Percentiles rank a stretch among this genome's conserved stretches.
Conservation (phyloP, 78 protist species). For the Creolimax fragrantissima region DNA sequence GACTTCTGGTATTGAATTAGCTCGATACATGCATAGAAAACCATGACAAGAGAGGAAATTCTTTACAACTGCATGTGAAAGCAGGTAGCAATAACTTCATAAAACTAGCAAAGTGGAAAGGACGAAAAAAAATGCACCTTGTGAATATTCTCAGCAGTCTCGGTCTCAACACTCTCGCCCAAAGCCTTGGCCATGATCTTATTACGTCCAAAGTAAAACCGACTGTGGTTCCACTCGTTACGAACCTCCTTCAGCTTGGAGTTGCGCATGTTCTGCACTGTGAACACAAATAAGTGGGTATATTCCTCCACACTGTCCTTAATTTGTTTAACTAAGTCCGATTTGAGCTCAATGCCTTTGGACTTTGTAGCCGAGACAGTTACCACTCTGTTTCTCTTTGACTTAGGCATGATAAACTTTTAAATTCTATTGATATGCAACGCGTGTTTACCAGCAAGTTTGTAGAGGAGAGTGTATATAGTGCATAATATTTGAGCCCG, state of each 20-base stretch:
- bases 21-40: too few species aligned
- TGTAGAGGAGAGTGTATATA: too few species aligned
- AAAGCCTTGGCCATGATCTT: slow-evolving; percentile 67
- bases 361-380: slow-evolving; percentile 30
- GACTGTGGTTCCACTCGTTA: background rate
- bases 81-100: too few species aligned
- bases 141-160: slow-evolving; percentile 32
- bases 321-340: slow-evolving; percentile 39
- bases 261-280: slow-evolving; percentile 59
- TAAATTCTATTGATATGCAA: too few species aligned
- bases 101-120: too few species aligned
- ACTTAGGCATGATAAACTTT: slow-evolving; percentile 75
- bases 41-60: too few species aligned
- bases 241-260: slow-evolving; percentile 55
- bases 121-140: background rate
- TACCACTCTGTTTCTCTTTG: slow-evolving; percentile 54
- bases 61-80: too few species aligned
- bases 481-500: too few species aligned
- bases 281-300: slow-evolving; percentile 34
- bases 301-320: slow-evolving; percentile 41
- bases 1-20: too few species aligned
- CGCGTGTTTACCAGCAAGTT: too few species aligned
- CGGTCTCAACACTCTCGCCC: slow-evolving; percentile 55
- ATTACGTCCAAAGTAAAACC: slow-evolving; percentile 80
- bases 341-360: slow-evolving; percentile 38